Conservation (phyloP, 306 rosid genomes). For the Macrotyloma uniflorum region DNA sequence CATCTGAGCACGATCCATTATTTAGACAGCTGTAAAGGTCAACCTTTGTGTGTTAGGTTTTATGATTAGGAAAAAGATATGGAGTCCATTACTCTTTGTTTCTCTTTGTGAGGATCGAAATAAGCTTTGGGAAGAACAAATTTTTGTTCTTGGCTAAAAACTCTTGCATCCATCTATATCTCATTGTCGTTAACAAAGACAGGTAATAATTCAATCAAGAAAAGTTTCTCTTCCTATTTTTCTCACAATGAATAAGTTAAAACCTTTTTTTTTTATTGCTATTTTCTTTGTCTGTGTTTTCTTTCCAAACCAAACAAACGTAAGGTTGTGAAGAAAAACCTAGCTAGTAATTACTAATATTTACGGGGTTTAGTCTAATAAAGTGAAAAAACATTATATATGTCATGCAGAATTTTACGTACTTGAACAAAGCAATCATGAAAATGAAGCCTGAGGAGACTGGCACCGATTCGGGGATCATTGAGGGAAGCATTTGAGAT, state of each 20-base stretch:
- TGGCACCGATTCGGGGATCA: conserved; percentile 50
- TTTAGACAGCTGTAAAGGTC: background rate
- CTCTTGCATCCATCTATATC: background rate
- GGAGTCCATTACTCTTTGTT: background rate
- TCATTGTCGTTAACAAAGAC: background rate
- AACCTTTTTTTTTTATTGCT: background rate
- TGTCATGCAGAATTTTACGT: background rate
- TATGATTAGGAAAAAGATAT: background rate
- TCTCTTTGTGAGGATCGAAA: background rate
- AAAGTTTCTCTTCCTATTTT: background rate
- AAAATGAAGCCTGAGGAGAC: conserved; percentile 59
- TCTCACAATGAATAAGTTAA: background rate
- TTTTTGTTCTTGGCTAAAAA: background rate
- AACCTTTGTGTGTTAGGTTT: background rate
- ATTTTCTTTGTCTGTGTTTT: background rate
- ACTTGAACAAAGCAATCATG: conserved; percentile 70
- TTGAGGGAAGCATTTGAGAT: conserved; percentile 4
- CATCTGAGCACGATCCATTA: no score
- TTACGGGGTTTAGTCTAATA: background rate
- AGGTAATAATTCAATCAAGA: background rate
- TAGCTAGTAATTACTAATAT: background rate
- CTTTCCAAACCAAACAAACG: background rate
- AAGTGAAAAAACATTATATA: background rate
- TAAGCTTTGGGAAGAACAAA: background rate
- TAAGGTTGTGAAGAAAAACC: background rate